These are phyloP conservation scores for Myriosclerotinia scirpicola DNA, from an alignment of 2,329 filamentous ascomycete genomes.

Conservation along the genomic window DNA sequence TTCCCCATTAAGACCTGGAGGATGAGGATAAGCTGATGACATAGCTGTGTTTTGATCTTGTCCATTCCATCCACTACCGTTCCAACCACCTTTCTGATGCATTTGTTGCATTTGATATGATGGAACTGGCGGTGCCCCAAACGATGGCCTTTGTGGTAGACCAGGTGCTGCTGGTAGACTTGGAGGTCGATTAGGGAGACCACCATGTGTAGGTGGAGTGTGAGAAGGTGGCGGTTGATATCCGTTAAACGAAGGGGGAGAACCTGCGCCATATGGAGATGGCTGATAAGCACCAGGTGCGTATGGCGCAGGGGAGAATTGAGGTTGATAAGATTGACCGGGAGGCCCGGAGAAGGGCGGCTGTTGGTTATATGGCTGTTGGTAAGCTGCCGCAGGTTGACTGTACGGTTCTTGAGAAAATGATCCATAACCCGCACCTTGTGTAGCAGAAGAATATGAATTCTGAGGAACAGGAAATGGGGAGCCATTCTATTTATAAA, in stretches of 20 bases:
- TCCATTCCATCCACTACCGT: constrained; percentile 42
- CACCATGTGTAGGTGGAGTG: constrained; percentile 43
- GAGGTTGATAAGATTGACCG: constrained; percentile 38
- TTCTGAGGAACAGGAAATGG: constrained; percentile 38
- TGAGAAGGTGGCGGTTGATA: constrained; percentile 45
- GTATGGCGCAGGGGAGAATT: constrained; percentile 41
- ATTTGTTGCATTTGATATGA: constrained; percentile 54
- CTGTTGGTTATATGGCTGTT: constrained; percentile 43
- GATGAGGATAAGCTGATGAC: constrained; percentile 43
- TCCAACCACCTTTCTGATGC: constrained; percentile 45
- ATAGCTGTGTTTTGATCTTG: constrained; percentile 43
- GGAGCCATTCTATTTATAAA: constrained; percentile 36
- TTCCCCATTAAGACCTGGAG: constrained; percentile 40
- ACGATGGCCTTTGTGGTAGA: constrained; percentile 60
- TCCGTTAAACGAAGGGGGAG: constrained; percentile 47
- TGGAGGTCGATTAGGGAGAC: constrained; percentile 51
- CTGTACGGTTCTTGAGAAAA: constrained; percentile 41
- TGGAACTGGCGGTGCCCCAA: constrained; percentile 52
- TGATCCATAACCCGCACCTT: constrained; percentile 41
- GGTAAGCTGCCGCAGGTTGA: constrained; percentile 45
- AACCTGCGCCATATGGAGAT: constrained; percentile 35
- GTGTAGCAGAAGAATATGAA: constrained; percentile 34
- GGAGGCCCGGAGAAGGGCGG: constrained; percentile 41
- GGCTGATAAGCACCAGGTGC: constrained; percentile 27
- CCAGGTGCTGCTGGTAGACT: constrained; percentile 56